Evolutionary conservation across 2,329 filamentous ascomycete species (phyloP), one percentile per base, ranked within the genome.

Genomic region (Colletotrichum chlorophyti): DNA sequence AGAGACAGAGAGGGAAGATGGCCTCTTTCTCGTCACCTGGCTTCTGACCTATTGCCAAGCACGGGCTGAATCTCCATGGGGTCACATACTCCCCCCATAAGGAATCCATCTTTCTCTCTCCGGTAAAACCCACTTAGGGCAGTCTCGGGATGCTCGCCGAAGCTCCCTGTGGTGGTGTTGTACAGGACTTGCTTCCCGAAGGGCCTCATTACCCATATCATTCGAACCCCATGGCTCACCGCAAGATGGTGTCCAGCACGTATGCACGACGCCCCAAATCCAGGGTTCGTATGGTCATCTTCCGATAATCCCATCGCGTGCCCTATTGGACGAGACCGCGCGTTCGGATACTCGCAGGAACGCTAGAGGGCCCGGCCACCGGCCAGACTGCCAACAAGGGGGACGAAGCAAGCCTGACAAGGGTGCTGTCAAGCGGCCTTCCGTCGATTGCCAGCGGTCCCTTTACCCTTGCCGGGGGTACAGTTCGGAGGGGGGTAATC

Each of bases 261-360:
- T 32, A 17, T 47, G 42, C 17, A 27, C 29, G 32, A 40, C 19
- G 11, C 21, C 15, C 55, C 42, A 50, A 17, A 54, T 38, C 31
- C 29, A 59, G 55, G 42, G 42, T 48, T 42, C 50, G 50, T 54
- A 54, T 59, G 55, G 10, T 59, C 50, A 55, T 49, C 55, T 48
- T 59, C 50, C 50, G 50, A 47, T 19, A 10, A 11, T 6, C 35
- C 35, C 29, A 29, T 15, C 23, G 19, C 14, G 42, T 32, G 42
- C 43, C 55, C 42, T 55, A 48, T 55, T 59, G 50, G 50, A 43
- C 24, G 55, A 26, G 32, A 42, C 31, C 35, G 37, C 55, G 46
- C 47, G n/a, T n/a, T n/a, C n/a, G n/a, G n/a, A 9, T 23, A 34
- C 15, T 42, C 35, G 24, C 40, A 23, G 40, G 23, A 29, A 53